Evolutionary conservation across 371 early-diverging fungal genomes (phyloP).

Genomic region (Thermomucor indicae-seudaticae): DNA sequence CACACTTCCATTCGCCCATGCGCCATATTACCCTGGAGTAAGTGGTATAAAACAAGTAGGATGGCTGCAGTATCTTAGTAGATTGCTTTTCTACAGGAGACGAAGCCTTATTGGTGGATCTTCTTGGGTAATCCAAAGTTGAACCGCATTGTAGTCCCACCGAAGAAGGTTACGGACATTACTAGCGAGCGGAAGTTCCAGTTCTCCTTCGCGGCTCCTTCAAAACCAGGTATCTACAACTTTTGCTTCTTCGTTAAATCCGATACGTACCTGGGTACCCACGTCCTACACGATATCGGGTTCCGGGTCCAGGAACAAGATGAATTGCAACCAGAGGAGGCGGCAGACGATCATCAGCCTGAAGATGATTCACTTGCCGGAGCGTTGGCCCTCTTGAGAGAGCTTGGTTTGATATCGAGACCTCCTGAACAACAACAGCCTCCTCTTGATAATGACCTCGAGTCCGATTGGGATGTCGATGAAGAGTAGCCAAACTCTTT

Average conservation of each 20-base stretch:
- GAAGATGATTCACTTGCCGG: conserved; percentile 94
- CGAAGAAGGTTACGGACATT: conserved; percentile 75
- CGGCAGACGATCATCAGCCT: conserved; percentile 91
- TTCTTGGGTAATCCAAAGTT: conserved; percentile 81
- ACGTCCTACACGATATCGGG: conserved; percentile 69
- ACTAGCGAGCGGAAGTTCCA: conserved; percentile 63
- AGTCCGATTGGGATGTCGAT: conserved; percentile 27
- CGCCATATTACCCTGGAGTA: conserved; percentile 61
- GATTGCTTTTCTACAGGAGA: conserved; percentile 31
- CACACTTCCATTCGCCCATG: conserved; percentile 46
- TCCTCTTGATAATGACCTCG: conserved; percentile 21
- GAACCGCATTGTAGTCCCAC: conserved; percentile 77
- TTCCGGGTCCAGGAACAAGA: conserved; percentile 69
- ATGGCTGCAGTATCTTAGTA: background rate
- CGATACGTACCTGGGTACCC: conserved; percentile 84
- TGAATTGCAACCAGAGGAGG: conserved; percentile 66
- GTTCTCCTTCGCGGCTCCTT: conserved; percentile 94
- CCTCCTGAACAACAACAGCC: conserved; percentile 29
- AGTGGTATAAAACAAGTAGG: background rate
- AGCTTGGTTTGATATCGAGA: conserved; percentile 64
- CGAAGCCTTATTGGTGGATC: conserved; percentile 92
- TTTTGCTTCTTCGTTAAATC: conserved; percentile 84
- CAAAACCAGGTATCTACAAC: conserved; percentile 76
- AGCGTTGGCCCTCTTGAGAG: conserved; percentile 81
- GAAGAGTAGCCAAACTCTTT: no score